Evolutionary conservation across 805 yeast species (phyloP), one percentile per base, ranked within the genome.

Genomic region (Kodamaea kaohsiungensis): DNA sequence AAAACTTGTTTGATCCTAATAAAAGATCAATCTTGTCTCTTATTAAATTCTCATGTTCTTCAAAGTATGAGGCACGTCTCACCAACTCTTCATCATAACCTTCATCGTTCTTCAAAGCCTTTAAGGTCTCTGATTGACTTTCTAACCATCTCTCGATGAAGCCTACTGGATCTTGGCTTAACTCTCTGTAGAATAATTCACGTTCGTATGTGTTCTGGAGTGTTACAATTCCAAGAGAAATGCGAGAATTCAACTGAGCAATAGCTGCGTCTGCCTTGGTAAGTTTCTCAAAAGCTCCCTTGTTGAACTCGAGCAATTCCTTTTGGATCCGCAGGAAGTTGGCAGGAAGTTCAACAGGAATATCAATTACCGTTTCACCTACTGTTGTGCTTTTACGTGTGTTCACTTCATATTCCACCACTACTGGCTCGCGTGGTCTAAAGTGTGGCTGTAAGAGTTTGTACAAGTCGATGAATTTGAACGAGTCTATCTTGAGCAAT

Each of bases 61-160:
- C 83, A 56, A 73, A 95, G 70, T 87, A 95, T 15, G 85, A 84
- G 2, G 97, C 84, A 63, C 88, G 82, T 73, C 99, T 84, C 4
- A 91, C 96, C 17, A 83, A 77, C 66, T 92, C 98, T 72, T 93
- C 98, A 65, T 86, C 86, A 70, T 86, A 88, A 8, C 92, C 93
- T 62, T 89, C 95, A 59, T 95, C 98, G 59, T 96, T 91, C 56
- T 91, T 82, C 59, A 95, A 78, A 12, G 93, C 88, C 71, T 88
- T 91, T 64, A 95, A 78, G 48, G 93, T 89, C 56, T 91, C 89
- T 13, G 91, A 78, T 68, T 95, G 96, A 45, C 91, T 86, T 45
- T 85, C 87, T 57, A 86, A 76, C 82, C 96, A 89, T 50, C 83
- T 79, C 53, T 86, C 77, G 60, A 95, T 72, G 62, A 91, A 89